A percentile compares a stretch with the other conserved stretches of the same genome.
Evolutionary conservation across 495 filamentous ascomycete species (phyloP).

Genomic region (Trichoderma gamsii): DNA sequence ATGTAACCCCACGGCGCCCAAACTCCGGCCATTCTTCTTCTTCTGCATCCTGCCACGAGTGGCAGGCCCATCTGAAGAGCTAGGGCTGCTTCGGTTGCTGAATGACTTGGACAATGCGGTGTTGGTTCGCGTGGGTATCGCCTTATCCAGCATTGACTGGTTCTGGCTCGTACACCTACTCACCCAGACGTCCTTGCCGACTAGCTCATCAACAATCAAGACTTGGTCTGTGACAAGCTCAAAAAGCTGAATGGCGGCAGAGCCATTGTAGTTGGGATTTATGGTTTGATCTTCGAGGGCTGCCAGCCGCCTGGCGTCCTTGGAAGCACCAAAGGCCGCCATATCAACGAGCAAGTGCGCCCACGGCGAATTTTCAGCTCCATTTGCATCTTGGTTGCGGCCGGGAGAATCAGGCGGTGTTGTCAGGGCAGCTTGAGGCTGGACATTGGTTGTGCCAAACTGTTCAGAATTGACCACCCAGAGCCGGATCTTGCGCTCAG

Average conservation of each 20-base stretch:
- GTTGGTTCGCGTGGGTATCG: constrained; percentile 29
- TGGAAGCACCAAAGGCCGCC: constrained; percentile 53
- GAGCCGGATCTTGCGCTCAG: constrained; percentile 66
- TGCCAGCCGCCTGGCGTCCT: not conserved
- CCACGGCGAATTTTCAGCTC: constrained; percentile 33
- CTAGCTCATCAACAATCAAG: constrained; percentile 71
- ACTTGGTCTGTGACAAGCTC: constrained; percentile 63
- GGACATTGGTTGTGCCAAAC: too few relatives aligned
- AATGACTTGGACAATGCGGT: constrained; percentile 25
- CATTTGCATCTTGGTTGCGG: constrained; percentile 31
- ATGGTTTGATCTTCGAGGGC: constrained; percentile 63
- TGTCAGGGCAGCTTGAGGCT: constrained; percentile 16
- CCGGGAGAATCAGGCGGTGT: constrained; percentile 30
- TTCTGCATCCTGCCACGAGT: constrained; percentile 62
- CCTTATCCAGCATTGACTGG: constrained; percentile 31
- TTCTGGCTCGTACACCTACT: constrained; percentile 47
- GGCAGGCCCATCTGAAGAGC: constrained; percentile 40
- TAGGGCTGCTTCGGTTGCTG: constrained; percentile 62
- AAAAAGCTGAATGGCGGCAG: constrained; percentile 51
- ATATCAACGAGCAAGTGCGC: constrained; percentile 67
- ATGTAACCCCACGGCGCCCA: constrained; percentile 72
- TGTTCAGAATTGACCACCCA: constrained; percentile 40
- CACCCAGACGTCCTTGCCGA: constrained; percentile 57
- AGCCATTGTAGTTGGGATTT: constrained; percentile 73
- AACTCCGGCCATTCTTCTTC: constrained; percentile 51